These are phyloP conservation scores for Paecilomyces sp. DNA, from an alignment of 2,329 filamentous ascomycete species.

Conservation along the genomic window DNA sequence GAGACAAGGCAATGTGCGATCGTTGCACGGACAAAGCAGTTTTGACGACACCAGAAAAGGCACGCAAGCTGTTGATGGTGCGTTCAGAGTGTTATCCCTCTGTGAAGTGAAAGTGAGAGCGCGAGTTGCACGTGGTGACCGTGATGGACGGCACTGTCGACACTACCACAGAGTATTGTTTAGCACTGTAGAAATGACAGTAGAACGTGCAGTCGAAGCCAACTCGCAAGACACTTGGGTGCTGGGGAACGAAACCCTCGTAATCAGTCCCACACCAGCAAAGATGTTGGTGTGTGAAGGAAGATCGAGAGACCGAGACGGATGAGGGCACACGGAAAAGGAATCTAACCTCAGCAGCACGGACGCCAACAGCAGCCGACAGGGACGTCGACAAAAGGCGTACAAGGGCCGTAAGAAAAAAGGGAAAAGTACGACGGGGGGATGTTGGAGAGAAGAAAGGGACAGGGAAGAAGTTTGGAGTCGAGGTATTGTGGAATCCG, in stretches of 20 bases:
- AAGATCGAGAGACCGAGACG: neutral
- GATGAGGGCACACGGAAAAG: slow-evolving; percentile 1
- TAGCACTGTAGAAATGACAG: slow-evolving; percentile 13
- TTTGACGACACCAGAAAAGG: neutral
- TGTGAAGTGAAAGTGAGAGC: slow-evolving; percentile 11
- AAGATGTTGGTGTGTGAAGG: neutral
- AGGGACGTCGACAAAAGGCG: slow-evolving; percentile 10
- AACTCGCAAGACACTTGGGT: neutral
- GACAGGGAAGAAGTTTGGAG: slow-evolving; percentile 11
- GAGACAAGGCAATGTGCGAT: neutral
- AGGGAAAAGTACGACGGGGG: slow-evolving; percentile 11
- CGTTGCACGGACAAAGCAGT: neutral
- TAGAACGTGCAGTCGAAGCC: neutral
- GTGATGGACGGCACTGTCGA: neutral
- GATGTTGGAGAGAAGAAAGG: slow-evolving; percentile 10
- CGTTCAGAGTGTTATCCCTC: slow-evolving; percentile 12
- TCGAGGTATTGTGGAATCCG: slow-evolving; percentile 10
- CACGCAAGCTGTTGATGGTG: slow-evolving; percentile 1
- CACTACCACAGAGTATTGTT: neutral
- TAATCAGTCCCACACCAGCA: neutral
- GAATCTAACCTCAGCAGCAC: slow-evolving; percentile 14
- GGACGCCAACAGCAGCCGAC: slow-evolving; percentile 11
- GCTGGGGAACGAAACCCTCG: neutral
- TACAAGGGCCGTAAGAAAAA: slow-evolving; percentile 7
- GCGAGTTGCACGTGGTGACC: slow-evolving; percentile 22